Conservation (phyloP, 257 asterid genomes). For the Penstemon barbatus region DNA sequence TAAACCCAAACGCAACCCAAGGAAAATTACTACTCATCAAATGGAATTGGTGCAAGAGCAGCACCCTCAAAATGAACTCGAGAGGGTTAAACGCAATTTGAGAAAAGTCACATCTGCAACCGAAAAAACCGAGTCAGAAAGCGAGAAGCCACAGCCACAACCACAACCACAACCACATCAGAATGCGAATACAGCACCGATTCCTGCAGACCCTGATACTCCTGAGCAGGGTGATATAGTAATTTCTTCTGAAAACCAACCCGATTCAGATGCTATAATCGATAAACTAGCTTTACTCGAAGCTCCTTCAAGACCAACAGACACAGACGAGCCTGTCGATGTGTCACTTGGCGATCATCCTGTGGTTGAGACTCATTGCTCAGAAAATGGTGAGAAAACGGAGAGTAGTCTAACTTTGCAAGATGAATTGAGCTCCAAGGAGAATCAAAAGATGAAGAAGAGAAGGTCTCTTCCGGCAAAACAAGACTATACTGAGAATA, state of each 20-base stretch:
- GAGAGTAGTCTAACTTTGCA: slow-evolving; percentile 36
- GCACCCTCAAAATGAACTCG: slow-evolving; percentile 66
- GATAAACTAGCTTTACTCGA: slow-evolving; percentile 37
- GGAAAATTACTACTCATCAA: slow-evolving; percentile 50
- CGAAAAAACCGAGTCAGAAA: slow-evolving; percentile 55
- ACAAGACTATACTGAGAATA: slow-evolving; percentile 66
- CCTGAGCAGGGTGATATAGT: slow-evolving; percentile 35
- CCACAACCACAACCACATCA: slow-evolving; percentile 13
- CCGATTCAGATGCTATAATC: slow-evolving; percentile 26
- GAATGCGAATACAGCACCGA: slow-evolving; percentile 35
- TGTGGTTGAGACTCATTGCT: slow-evolving; percentile 39
- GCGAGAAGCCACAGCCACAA: slow-evolving; percentile 42
- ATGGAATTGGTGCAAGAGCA: slow-evolving; percentile 62
- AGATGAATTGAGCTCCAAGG: slow-evolving; percentile 56
- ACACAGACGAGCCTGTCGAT: slow-evolving; percentile 43
- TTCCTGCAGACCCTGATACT: slow-evolving; percentile 40
- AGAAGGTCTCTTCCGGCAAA: slow-evolving; percentile 79
- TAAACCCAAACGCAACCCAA: slow-evolving; percentile 56
- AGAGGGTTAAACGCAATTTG: slow-evolving; percentile 67
- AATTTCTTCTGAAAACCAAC: slow-evolving; percentile 35
- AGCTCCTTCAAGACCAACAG: slow-evolving; percentile 26
- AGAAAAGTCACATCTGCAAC: slow-evolving; percentile 65
- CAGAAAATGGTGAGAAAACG: slow-evolving; percentile 44
- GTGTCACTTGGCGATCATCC: slow-evolving; percentile 38
- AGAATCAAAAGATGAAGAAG: slow-evolving; percentile 58